These are phyloP conservation scores for Rubroshorea leprosula DNA, from an alignment of 345 rosid genomes.

Conservation along the genomic window DNA sequence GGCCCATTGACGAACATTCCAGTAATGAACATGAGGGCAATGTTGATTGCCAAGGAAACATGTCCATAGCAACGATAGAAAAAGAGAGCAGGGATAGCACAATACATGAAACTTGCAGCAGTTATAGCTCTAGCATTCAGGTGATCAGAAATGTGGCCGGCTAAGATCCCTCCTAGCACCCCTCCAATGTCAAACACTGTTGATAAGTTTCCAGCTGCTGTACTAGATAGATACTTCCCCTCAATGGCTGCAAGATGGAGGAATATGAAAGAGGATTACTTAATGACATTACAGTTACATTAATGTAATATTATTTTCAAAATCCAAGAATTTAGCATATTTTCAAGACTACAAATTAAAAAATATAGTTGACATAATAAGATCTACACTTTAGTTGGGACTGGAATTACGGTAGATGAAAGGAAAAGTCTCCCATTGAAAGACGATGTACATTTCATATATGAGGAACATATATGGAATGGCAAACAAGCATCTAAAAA, in stretches of 20 bases:
- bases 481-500: too few relatives aligned
- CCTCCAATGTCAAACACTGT: slow-evolving; percentile 86
- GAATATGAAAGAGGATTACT: not conserved
- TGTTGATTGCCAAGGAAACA: slow-evolving; percentile 49
- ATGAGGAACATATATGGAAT: too few relatives aligned
- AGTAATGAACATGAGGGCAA: slow-evolving; percentile 57
- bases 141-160: slow-evolving; percentile 74
- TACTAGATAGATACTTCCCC: slow-evolving; percentile 63
- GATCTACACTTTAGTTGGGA: too few relatives aligned
- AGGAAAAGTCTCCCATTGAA: too few relatives aligned
- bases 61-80: slow-evolving; percentile 71
- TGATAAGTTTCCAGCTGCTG: slow-evolving; percentile 68
- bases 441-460: too few relatives aligned
- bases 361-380: too few relatives aligned
- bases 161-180: slow-evolving; percentile 75
- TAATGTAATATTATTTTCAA: too few relatives aligned
- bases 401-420: too few relatives aligned
- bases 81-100: slow-evolving; percentile 73
- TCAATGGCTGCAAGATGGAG: slow-evolving; percentile 49
- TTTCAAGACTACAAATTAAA: too few relatives aligned
- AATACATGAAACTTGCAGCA: slow-evolving; percentile 76
- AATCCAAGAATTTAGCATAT: too few relatives aligned
- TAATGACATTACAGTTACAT: not conserved
- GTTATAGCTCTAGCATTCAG: slow-evolving; percentile 75
- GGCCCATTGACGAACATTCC: slow-evolving; percentile 88